phyloP scores from a whole-genome alignment of 805 yeast genomes.

The Wickerhamiella allomyrinae region DNA sequence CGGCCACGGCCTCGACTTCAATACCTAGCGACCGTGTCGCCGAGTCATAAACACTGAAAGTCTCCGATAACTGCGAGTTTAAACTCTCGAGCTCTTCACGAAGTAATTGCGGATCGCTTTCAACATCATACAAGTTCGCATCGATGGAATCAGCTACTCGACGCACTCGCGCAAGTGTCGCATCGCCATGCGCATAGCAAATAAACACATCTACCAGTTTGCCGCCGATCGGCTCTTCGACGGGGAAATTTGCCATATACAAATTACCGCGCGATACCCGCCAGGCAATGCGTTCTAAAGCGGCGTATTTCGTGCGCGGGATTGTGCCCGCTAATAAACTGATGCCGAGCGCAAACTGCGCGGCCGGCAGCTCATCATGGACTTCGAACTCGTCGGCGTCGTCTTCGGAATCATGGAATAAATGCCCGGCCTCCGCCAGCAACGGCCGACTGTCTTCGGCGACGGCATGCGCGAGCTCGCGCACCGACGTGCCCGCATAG shows the following conservation, averaged over 20 bases:
- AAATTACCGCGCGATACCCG: slow-evolving; percentile 86
- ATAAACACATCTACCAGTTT: slow-evolving; percentile 63
- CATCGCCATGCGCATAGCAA: slow-evolving; percentile 80
- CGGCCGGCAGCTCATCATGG: slow-evolving; percentile 12
- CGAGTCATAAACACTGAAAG: slow-evolving; percentile 45
- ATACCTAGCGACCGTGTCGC: slow-evolving; percentile 55
- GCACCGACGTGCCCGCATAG: slow-evolving; percentile 23
- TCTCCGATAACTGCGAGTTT: slow-evolving; percentile 36
- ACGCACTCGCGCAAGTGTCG: slow-evolving; percentile 52
- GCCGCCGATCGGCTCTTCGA: slow-evolving; percentile 46
- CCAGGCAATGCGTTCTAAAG: slow-evolving; percentile 78
- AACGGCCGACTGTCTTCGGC: slow-evolving; percentile 24
- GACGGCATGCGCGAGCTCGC: slow-evolving; percentile 20
- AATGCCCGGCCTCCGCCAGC: slow-evolving; percentile 12
- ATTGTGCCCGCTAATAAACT: slow-evolving; percentile 69
- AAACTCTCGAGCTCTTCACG: slow-evolving; percentile 26
- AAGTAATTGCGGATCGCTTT: slow-evolving; percentile 31
- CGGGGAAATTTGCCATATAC: slow-evolving; percentile 58
- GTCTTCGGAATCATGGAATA: background rate
- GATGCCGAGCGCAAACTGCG: slow-evolving; percentile 19
- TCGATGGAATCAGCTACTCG: slow-evolving; percentile 82
- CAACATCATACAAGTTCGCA: slow-evolving; percentile 56
- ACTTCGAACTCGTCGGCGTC: slow-evolving; percentile 11
- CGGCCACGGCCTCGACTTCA: slow-evolving; percentile 65
- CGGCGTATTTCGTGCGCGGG: slow-evolving; percentile 48